Percentiles rank a stretch among this genome's conserved stretches.
Conservation (phyloP, 371 early-diverging fungal species). For the Mortierella sp. region DNA sequence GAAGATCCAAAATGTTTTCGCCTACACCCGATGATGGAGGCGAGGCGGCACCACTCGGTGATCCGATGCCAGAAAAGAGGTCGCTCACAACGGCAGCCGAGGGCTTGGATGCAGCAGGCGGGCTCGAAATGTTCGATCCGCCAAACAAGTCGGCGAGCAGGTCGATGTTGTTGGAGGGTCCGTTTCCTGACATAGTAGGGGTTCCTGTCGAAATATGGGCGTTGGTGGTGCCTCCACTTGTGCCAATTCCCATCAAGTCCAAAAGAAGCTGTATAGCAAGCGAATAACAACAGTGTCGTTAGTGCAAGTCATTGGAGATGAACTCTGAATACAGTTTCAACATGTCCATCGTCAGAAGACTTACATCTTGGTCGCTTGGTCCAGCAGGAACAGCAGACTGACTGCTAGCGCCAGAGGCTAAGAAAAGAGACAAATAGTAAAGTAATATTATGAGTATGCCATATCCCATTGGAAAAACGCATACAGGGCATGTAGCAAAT, state of each 20-base stretch:
- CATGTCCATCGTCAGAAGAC: slow-evolving; percentile 16
- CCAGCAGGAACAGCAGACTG: slow-evolving; percentile 59
- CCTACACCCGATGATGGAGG: slow-evolving; percentile 29
- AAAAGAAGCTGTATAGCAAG: slow-evolving; percentile 68
- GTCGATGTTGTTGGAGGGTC: slow-evolving; percentile 68
- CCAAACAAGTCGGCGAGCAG: slow-evolving; percentile 87
- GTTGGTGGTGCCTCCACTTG: slow-evolving; percentile 60
- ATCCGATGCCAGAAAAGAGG: slow-evolving; percentile 55
- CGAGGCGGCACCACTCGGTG: slow-evolving; percentile 20
- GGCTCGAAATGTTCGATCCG: slow-evolving; percentile 48
- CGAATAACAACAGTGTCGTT: neutral
- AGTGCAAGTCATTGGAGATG: neutral
- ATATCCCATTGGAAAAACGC: neutral
- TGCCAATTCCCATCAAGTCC: slow-evolving; percentile 87
- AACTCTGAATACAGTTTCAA: neutral
- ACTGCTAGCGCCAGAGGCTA: slow-evolving; percentile 44
- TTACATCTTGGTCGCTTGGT: slow-evolving; percentile 70
- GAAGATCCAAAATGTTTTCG: slow-evolving; percentile 51
- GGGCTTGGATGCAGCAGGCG: slow-evolving; percentile 56
- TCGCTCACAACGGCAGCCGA: slow-evolving; percentile 54
- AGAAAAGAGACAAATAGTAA: neutral
- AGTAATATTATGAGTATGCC: neutral
- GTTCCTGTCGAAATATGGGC: slow-evolving; percentile 57
- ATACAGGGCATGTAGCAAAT: neutral
- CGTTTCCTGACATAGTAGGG: slow-evolving; percentile 54